Evolutionary conservation across 1,284 basidiomycete genomes (phyloP).

Genomic region (Ganoderma multipileum): DNA sequence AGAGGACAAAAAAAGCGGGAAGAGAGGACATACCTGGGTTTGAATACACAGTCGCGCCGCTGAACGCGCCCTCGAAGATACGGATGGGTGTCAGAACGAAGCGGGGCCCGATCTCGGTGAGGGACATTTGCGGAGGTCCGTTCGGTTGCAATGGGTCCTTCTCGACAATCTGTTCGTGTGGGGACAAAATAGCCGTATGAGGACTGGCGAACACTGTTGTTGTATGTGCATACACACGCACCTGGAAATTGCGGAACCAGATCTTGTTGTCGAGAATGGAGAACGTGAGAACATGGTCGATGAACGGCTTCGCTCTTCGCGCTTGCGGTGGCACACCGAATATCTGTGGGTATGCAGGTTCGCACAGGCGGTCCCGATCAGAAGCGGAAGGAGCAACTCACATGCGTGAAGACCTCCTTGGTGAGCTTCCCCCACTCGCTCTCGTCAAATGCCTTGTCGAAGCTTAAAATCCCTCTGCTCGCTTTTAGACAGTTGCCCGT

Average conservation of each 20-base stretch:
- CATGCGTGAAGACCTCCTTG: conserved; percentile 97
- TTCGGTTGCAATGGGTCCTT: conserved; percentile 81
- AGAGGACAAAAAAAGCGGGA: background rate
- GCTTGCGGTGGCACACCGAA: conserved; percentile 94
- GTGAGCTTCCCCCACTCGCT: conserved; percentile 89
- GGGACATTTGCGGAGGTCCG: conserved; percentile 76
- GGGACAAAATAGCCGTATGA: background rate
- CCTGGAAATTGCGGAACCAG: conserved; percentile 99
- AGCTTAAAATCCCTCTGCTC: conserved; percentile 90
- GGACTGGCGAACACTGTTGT: background rate
- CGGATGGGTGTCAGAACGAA: conserved; percentile 98
- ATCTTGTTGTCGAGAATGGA: conserved; percentile 96
- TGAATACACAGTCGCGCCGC: conserved; percentile 94
- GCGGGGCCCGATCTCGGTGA: conserved; percentile 96
- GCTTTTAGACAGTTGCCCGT: conserved; percentile 99
- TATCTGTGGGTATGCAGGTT: conserved; percentile 61
- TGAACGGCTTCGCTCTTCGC: conserved; percentile 93
- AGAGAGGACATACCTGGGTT: conserved; percentile 77
- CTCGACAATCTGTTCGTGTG: conserved; percentile 68
- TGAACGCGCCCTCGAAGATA: conserved; percentile 98
- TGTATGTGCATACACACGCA: conserved; percentile 40
- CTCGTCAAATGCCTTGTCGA: conserved; percentile 92
- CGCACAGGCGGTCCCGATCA: conserved; percentile 8
- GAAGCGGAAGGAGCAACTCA: conserved; percentile 51
- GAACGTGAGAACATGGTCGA: conserved; percentile 97